Evolutionary conservation across 176 grass and related monocot species (phyloP), one percentile per base, ranked within the genome.

Genomic region (Phoenix dactylifera): DNA sequence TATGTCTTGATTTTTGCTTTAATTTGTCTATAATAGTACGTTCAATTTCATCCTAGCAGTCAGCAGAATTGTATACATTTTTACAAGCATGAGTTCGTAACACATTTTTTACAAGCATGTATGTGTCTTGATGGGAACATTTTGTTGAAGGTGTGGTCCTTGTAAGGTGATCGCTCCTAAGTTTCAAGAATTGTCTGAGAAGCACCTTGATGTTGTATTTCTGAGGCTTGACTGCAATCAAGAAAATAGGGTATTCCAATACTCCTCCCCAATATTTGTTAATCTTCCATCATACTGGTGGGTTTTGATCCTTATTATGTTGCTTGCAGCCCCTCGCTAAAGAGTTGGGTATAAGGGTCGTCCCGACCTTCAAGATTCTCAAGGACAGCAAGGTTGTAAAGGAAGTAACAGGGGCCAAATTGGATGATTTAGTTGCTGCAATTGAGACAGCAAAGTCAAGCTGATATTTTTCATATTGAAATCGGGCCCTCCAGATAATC

Each of bases 211-310:
- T 35, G 71, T 93, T 18, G 81, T 93, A 7, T 99, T 99, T 74
- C 82, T 93, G 26, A 99, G 93, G 60, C 94, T 99, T 15, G 94
- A 99, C 59, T 99, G 94, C 79, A 99, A 93, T 75, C 75, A 99
- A 58, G 94, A 93, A 56, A 99, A 99, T 56, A 99, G 17, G 79
- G 94, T 92, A 30, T 67, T 28, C 44, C 51, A 23, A 64, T 22
- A 29, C 59, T 16, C 49, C 52, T 67, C 6, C 16, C 60, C 5
- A 64, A 2, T 65, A 39, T 61, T 55, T 63, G 54, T 24, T 73
- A 19, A 12, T 17, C 49, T 60, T 29, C 48, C 5, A 50, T 50
- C 52, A 14, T 20, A 7, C 26, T 1, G 28, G 5, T 30, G 28
- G 4, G 22, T 49, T 79, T 24, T 49, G 16, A 50, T 76, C 32